Base-by-base conservation (phyloP, 2,329 filamentous ascomycete genomes). In the Apiospora phragmitis region DNA sequence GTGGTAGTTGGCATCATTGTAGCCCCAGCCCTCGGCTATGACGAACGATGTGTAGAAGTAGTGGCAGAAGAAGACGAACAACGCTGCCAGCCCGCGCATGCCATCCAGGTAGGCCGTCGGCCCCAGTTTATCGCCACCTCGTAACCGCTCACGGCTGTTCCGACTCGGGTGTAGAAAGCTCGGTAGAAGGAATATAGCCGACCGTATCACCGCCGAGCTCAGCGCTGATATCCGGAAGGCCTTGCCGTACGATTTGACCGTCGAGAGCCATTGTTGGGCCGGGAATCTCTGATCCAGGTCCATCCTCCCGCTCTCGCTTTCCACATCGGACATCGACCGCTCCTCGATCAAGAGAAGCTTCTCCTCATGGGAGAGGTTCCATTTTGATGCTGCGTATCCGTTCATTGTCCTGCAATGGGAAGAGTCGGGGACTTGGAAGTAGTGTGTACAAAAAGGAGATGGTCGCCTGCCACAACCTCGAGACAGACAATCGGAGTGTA, bases 71-170 rank as follows among this genome's bases (percentile, higher is more conserved):
- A 86, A 87, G 72, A 89, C 87, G 71, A 86, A 83, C 42, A 89
- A 81, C 6, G 87, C 87, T 49, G 87, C 87, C 16, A 89, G 77
- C 18, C 87, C 87, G 72, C 87, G 84, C 82, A 89, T 86, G 71
- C 87, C 87, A 74, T 89, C 88, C 65, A 89, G 85, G 74, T 89
- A 89, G 9, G 87, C 83, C 11, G 87, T 89, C 21, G 87, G 87
- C 45, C 82, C 77, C n/a, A 86, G 79, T 66, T 82, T 83, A 32
- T 82, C 78, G 5, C 80, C 77, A 5, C 32, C 55, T n/a, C 81
- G 80, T 67, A 80, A 80, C 67, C 82, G 79, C 69, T 85, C 82
- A 49, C 83, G 79, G 43, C 80, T 80, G 70, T 84, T 77, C 43
- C 43, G 35, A 38, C 82, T 81, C 66, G 82, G 80, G 67, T 87